Evolutionary conservation across 2,329 filamentous ascomycete species (phyloP).

Genomic region (Claviceps spartinae): DNA sequence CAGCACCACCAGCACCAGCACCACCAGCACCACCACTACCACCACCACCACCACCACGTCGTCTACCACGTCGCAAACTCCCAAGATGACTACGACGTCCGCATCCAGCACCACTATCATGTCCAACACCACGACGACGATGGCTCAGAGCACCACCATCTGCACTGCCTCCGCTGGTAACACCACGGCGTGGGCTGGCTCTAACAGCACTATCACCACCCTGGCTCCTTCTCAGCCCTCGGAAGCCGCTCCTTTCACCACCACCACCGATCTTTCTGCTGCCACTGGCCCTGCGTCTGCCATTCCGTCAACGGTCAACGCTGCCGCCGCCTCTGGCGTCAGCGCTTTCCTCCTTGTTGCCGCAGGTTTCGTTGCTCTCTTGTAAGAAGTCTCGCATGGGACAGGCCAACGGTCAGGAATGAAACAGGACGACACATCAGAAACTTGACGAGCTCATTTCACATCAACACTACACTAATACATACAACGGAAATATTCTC

Average conservation of each 20-base stretch:
- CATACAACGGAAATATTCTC: constrained; percentile 4
- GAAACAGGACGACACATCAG: not conserved
- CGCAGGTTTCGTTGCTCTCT: constrained; percentile 22
- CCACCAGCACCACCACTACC: constrained; percentile 13
- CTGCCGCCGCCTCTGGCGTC: constrained; percentile 19
- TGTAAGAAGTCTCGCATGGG: constrained; percentile 14
- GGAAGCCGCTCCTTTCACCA: not conserved
- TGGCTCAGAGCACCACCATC: not conserved
- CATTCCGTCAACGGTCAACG: constrained; percentile 13
- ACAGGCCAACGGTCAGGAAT: not conserved
- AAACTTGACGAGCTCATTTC: not conserved
- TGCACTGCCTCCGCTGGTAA: constrained; percentile 7
- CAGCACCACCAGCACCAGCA: no score
- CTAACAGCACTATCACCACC: constrained; percentile 19
- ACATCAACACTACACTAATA: constrained; percentile 3
- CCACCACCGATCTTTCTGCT: constrained; percentile 7
- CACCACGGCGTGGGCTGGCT: constrained; percentile 17
- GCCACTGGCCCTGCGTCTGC: constrained; percentile 9
- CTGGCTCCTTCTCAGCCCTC: constrained; percentile 15
- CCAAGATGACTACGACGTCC: constrained; percentile 14
- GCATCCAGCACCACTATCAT: constrained; percentile 15
- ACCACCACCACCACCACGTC: constrained; percentile 16
- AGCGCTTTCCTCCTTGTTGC: constrained; percentile 24
- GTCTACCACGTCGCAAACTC: constrained; percentile 10
- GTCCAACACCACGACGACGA: constrained; percentile 5